Percentiles rank a stretch among this genome's conserved stretches.
Evolutionary conservation across 1,284 basidiomycete species (phyloP).

Genomic region (Filobasidium uniguttulatum): DNA sequence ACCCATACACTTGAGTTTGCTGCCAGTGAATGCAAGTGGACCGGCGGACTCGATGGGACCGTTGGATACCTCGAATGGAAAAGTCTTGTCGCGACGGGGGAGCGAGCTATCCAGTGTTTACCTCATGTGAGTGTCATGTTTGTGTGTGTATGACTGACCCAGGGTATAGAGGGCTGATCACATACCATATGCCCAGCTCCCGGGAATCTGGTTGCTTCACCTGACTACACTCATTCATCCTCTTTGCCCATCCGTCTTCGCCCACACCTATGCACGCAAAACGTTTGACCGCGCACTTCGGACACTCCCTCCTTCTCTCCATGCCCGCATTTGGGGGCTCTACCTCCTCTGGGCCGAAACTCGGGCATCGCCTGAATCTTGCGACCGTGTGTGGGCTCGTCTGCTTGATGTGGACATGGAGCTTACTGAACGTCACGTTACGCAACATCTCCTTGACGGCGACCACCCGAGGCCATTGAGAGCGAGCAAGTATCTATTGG

Average conservation of each 20-base stretch:
- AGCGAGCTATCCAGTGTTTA: conserved; percentile 86
- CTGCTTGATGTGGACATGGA: conserved; percentile 53
- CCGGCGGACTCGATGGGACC: conserved; percentile 67
- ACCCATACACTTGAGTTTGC: conserved; percentile 75
- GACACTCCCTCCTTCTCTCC: conserved; percentile 85
- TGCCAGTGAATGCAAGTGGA: conserved; percentile 75
- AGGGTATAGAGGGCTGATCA: no score
- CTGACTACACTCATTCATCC: conserved; percentile 81
- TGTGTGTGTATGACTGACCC: no score
- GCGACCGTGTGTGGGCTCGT: conserved; percentile 78
- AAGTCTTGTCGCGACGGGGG: conserved; percentile 70
- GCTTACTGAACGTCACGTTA: conserved; percentile 71
- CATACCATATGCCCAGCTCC: conserved; percentile 47
- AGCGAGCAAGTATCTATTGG: conserved; percentile 79
- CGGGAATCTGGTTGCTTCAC: conserved; percentile 88
- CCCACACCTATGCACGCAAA: conserved; percentile 76
- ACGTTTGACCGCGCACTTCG: conserved; percentile 92
- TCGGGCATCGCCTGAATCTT: no score
- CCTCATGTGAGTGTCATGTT: conserved; percentile 52
- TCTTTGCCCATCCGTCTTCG: conserved; percentile 67
- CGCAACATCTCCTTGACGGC: conserved; percentile 57
- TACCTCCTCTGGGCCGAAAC: conserved; percentile 92
- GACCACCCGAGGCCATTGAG: conserved; percentile 70
- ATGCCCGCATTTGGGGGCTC: conserved; percentile 81
- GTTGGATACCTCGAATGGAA: conserved; percentile 95